Evolutionary conservation across 1,284 basidiomycete species (phyloP).

Genomic region (Peniophora sp.): DNA sequence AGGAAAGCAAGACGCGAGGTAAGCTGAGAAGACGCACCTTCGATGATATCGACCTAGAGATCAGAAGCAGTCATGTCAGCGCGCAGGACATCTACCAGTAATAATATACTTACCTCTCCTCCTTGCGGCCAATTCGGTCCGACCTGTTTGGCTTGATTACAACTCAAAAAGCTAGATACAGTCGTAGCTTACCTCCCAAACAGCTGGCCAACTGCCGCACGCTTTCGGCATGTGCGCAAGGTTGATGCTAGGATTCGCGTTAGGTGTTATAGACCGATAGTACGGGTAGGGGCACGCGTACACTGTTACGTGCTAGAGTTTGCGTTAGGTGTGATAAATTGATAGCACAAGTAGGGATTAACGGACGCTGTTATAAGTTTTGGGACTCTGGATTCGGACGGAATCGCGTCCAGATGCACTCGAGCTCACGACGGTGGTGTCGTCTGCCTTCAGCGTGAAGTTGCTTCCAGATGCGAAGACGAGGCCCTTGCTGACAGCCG

Average conservation of each 20-base stretch:
- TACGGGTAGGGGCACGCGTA: not conserved
- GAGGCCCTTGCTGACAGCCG: slow-evolving; percentile 22
- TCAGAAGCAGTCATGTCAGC: too few species aligned
- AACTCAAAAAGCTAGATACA: too few species aligned
- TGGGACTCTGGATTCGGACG: slow-evolving; percentile 18
- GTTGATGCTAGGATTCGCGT: slow-evolving; percentile 10
- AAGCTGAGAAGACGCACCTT: slow-evolving; percentile 3
- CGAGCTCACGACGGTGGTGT: slow-evolving; percentile 16
- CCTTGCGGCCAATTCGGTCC: slow-evolving; percentile 21
- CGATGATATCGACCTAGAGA: slow-evolving; percentile 16
- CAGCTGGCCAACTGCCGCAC: slow-evolving; percentile 46
- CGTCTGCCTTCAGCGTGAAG: slow-evolving; percentile 28
- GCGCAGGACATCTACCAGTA: too few species aligned
- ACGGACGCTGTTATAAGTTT: slow-evolving; percentile 11
- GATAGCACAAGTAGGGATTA: slow-evolving; percentile 4
- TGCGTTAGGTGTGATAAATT: slow-evolving; percentile 4
- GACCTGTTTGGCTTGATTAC: too few species aligned
- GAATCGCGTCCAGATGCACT: slow-evolving; percentile 20
- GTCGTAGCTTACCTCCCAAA: slow-evolving; percentile 37
- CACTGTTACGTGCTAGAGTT: slow-evolving; percentile 12
- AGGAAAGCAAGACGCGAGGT: not conserved
- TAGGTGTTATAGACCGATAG: slow-evolving; percentile 10
- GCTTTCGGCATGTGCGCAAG: slow-evolving; percentile 22
- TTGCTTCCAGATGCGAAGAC: slow-evolving; percentile 19
- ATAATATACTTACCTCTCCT: slow-evolving; percentile 16